Conservation (phyloP, 169 alveolate genomes). For the Ichthyophthirius multifiliis region DNA sequence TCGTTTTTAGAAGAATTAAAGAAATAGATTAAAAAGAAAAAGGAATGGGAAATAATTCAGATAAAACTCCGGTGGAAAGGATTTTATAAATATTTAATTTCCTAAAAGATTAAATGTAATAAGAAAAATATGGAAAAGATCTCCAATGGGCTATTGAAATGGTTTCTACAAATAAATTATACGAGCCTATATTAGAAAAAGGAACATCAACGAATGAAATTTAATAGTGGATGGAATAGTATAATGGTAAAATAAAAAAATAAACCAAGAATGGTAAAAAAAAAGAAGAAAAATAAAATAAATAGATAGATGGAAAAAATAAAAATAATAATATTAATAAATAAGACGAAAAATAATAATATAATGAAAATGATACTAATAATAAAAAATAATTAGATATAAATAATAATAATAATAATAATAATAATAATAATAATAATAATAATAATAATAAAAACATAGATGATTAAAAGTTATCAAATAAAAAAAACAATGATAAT, state of each 20-base stretch:
- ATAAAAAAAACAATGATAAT: not conserved
- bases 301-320: not conserved
- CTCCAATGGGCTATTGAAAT: slow-evolving; percentile 14
- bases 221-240: not conserved
- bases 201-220: not conserved
- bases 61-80: slow-evolving; percentile 31
- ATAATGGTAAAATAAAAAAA: not conserved
- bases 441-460: too few relatives aligned
- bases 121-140: slow-evolving; percentile 9
- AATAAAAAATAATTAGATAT: too few relatives aligned
- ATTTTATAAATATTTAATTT: slow-evolving; percentile 20
- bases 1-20: slow-evolving; percentile 17
- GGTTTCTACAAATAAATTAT: slow-evolving; percentile 30
- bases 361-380: too few relatives aligned
- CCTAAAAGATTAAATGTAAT: slow-evolving; percentile 12
- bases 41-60: not conserved
- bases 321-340: not conserved
- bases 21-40: slow-evolving; percentile 10
- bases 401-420: too few relatives aligned
- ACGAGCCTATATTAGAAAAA: slow-evolving; percentile 33
- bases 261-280: not conserved
- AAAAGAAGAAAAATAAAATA: not conserved
- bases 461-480: too few relatives aligned
- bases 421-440: too few relatives aligned
- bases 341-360: not conserved